Base-by-base conservation (phyloP, 139 green algal genomes). In the Coelastrella sp. region DNA sequence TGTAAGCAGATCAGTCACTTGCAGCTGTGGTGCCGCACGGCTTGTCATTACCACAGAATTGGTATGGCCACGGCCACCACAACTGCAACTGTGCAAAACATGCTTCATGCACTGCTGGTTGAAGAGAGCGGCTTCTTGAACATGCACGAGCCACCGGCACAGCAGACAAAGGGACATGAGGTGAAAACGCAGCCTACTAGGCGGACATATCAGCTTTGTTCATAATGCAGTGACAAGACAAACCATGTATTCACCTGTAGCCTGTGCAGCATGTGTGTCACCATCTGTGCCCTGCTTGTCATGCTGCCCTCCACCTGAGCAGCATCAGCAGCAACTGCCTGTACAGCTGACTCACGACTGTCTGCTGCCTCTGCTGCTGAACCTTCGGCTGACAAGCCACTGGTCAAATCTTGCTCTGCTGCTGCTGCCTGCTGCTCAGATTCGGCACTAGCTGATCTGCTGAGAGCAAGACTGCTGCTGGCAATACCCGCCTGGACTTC, bases 221-320 rank as follows among this genome's bases (percentile, higher is more conserved):
- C 32, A 47, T 47, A 47, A 47, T 47, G 32, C 32, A 47, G 32
- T 47, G 32, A 47, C 32, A 47, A 47, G 32, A 47, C 32, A 47
- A 47, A 47, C 32, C 32, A 47, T 47, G 32, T 47, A 47, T 47
- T 19, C 61, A 66, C 68, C 87, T 93, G 89, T 89, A 98, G 92
- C 76, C 90, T 76, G 22, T 76, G 58, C 92, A 96, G 91, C 90
- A 95, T 95, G 22, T 82, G 79, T 64, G 92, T 85, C 8, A 94
- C 91, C 11, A 78, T 73, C 80, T 61, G 23, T 10, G 57, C n/a
- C 64, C 89, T 19, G 65, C 32, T 83, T n/a, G 54, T 66, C 16
- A 64, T 20, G 78, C 4, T 61, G 5, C 4, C 54, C 10, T 14
- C 77, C 58, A 71, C 16, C 11, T 23, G 5, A 60, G 79, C 65